Base-by-base conservation (phyloP, 192 early-diverging fungal species). In the Haplosporangium gracile region DNA sequence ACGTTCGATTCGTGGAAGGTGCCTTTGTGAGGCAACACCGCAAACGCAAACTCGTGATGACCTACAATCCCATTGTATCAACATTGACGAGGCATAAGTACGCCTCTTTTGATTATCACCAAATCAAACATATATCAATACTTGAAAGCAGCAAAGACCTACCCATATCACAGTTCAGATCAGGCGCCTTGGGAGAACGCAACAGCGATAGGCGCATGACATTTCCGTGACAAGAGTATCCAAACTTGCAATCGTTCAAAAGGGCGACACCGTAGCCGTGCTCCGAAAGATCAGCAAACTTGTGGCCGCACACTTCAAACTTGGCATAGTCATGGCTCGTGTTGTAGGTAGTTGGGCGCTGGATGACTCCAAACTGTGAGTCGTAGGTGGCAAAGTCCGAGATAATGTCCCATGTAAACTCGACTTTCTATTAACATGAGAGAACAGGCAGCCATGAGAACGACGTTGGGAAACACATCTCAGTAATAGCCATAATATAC, bases 271-370 rank as follows among this genome's bases (percentile, higher is more conserved):
- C 99, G 88, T 96, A 99, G 0, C 99, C 97, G 78, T 92, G 96
- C 82, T 99, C 98, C 2, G 97, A 97, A n/a, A 97, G 90, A 72
- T 99, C 99, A 11, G 94, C 99, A 91, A 96, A 99, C 77, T 97
- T 97, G 91, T 99, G 99, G 0, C 93, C 98, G 79, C 97, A 97
- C 2, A 99, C 98, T 90, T 99, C 98, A 83, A 99, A 99, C 72
- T 96, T 95, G 5, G 97, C 96, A 76, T 95, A 90, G 60, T 97
- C 97, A 94, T 97, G 98, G 42, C 93, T 92, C 8, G 95, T 99
- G 87, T 99, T 99, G 91, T 92, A 97, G 68, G 99, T 98, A 26
- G 99, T 99, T 6, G 99, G 97, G 20, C 99, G 90, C 83, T 96
- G 96, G 20, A 99, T 89, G 26, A 93, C 94, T 13, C 98, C 98